These are phyloP conservation scores for Pythium aquatile DNA, from an alignment of 352 stramenopile genomes.

Conservation along the genomic window DNA sequence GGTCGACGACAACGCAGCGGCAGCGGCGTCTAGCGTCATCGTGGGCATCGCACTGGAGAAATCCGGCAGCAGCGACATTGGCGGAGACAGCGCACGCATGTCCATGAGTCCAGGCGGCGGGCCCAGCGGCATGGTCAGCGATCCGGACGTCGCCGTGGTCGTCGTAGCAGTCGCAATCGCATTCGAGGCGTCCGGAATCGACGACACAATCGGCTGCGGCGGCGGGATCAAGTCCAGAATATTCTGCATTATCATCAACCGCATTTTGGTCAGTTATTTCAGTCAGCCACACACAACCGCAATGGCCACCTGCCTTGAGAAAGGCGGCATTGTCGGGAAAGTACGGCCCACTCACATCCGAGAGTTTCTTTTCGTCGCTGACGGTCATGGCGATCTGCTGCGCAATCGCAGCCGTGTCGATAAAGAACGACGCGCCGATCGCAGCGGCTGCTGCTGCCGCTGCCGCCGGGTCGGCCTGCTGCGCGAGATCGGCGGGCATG, in stretches of 20 bases:
- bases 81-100: conserved; percentile 69
- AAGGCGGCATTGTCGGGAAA: too few relatives aligned
- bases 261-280: neutral
- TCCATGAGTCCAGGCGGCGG: conserved; percentile 59
- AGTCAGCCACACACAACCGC: neutral
- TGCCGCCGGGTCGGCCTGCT: conserved; percentile 5
- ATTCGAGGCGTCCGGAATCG: conserved; percentile 6
- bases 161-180: conserved; percentile 21
- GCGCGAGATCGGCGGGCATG: conserved; percentile 23
- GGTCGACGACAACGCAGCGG: conserved; percentile 4
- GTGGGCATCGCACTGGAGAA: conserved; percentile 44
- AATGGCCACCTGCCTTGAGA: too few relatives aligned
- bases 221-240: conserved; percentile 79
- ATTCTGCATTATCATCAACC: conserved; percentile 37
- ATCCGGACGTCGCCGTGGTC: conserved; percentile 24
- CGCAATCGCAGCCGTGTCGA: conserved; percentile 51
- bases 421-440: conserved; percentile 49
- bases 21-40: conserved; percentile 33
- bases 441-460: conserved; percentile 13
- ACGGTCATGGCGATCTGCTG: conserved; percentile 69
- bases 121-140: conserved; percentile 51
- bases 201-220: conserved; percentile 23
- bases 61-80: conserved; percentile 64
- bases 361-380: conserved; percentile 77
- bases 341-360: conserved; percentile 41